phyloP scores from a whole-genome alignment of 2,329 filamentous ascomycete genomes.

The Herpotrichia juniperi region DNA sequence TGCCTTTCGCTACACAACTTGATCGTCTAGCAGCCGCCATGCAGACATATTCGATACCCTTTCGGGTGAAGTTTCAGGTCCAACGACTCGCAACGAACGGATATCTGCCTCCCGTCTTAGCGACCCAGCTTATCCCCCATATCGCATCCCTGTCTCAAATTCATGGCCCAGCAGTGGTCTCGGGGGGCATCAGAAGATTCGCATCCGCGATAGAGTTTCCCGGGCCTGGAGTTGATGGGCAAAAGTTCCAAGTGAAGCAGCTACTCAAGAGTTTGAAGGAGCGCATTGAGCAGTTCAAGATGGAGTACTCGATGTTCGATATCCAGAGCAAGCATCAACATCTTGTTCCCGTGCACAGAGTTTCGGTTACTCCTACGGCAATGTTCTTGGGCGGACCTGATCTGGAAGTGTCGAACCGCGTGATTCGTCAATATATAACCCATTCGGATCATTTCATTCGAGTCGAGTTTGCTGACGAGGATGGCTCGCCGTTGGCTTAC shows the following conservation, averaged over 20 bases:
- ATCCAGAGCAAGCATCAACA: constrained; percentile 57
- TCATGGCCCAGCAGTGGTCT: background rate
- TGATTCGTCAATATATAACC: constrained; percentile 32
- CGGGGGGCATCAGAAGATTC: background rate
- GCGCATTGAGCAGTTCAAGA: constrained; percentile 57
- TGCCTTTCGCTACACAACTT: background rate
- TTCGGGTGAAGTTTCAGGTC: background rate
- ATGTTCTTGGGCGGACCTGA: constrained; percentile 54
- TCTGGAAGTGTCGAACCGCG: constrained; percentile 62
- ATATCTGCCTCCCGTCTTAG: background rate
- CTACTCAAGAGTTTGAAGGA: background rate
- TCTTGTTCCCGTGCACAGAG: constrained; percentile 58
- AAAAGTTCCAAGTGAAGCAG: background rate
- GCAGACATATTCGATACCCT: background rate
- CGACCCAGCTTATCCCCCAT: background rate
- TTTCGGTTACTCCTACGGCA: constrained; percentile 51
- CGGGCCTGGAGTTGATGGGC: background rate
- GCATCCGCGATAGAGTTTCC: background rate
- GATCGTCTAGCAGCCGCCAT: background rate
- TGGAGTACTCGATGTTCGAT: constrained; percentile 49
- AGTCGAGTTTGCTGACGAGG: constrained; percentile 76
- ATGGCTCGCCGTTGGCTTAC: constrained; percentile 67
- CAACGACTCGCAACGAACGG: background rate
- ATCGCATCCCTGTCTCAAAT: background rate
- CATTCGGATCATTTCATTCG: constrained; percentile 50